Conservation (phyloP, 768 basidiomycete genomes). For the Ramaria rubella region DNA sequence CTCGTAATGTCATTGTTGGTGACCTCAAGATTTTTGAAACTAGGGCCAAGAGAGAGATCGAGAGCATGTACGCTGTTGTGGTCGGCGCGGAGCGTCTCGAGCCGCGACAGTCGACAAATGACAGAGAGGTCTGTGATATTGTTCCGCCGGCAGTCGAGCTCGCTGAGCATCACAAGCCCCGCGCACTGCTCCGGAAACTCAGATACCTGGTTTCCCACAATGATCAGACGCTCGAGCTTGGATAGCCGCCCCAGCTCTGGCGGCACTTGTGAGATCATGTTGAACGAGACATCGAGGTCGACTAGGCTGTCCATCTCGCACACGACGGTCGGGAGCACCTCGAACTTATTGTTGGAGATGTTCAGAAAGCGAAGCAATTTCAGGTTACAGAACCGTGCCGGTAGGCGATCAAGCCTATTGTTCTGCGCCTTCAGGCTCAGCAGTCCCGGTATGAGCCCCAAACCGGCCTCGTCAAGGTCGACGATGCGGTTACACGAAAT, state of each 20-base stretch:
- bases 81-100: constrained; percentile 67
- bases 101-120: constrained; percentile 59
- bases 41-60: constrained; percentile 67
- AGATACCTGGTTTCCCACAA: constrained; percentile 81
- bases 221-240: constrained; percentile 62
- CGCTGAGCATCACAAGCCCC: constrained; percentile 51
- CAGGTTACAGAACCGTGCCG: constrained; percentile 77
- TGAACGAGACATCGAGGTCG: constrained; percentile 94
- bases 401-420: constrained; percentile 83
- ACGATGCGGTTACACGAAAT: constrained; percentile 87
- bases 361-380: constrained; percentile 70
- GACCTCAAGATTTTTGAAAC: constrained; percentile 59
- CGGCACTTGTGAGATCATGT: constrained; percentile 76
- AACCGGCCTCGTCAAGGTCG: constrained; percentile 78
- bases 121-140: constrained; percentile 66
- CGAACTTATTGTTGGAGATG: constrained; percentile 95
- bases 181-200: constrained; percentile 58
- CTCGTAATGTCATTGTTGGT: constrained; percentile 88
- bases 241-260: constrained; percentile 67
- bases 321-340: constrained; percentile 64
- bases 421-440: constrained; percentile 73
- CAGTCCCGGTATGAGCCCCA: constrained; percentile 71
- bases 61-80: constrained; percentile 79
- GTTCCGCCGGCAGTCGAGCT: constrained; percentile 85
- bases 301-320: constrained; percentile 63